Base-by-base conservation (phyloP, 23 red algal genomes). In the Gracilaria domingensis region DNA sequence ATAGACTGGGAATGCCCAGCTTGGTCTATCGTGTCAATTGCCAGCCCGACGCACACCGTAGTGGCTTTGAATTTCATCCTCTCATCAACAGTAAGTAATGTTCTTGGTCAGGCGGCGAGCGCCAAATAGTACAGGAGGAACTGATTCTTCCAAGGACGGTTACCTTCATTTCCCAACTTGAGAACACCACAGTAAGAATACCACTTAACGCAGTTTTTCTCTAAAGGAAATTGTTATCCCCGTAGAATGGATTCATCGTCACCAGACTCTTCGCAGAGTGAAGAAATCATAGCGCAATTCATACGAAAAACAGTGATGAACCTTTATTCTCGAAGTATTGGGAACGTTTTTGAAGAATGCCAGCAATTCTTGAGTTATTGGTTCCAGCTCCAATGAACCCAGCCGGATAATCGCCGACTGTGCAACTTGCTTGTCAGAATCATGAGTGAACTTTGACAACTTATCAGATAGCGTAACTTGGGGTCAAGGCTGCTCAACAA, bases 21-120 rank as follows among this genome's bases (percentile, higher is more conserved):
- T 80, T 94, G 94, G 0, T 94, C 97, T 14, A 99, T 94, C 18
- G 93, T 99, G 82, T 99, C 97, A 25, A 99, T 94, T 11, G 97
- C 94, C 38, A 95, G 89, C 21, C 97, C 97, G 13, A 99, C 97
- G 5, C 97, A 71, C 12, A 99, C 93, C 18, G 73, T 81, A 18
- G 93, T 88, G 28, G 64, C 40, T 28, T 95, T 76, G 33, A 95
- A 95, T 42, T 99, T 81, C 94, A 94, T 62, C 44, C 95, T 95
- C 25, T 95, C 86, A 58, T 99, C 97, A 2, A 99, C 93, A 42
- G 94, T 96, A 21, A 89, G 82, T 1, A 99, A 76, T 84, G 96
- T 96, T 24, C 97, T 88, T 71, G 97, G 97, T 29, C 86, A 18
- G 36, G 84, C 75, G 21, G 97, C 79, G 50, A 99, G 81, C 8